Evolutionary conservation across 805 yeast species (phyloP).

Genomic region (Yarrowia alimentaria): DNA sequence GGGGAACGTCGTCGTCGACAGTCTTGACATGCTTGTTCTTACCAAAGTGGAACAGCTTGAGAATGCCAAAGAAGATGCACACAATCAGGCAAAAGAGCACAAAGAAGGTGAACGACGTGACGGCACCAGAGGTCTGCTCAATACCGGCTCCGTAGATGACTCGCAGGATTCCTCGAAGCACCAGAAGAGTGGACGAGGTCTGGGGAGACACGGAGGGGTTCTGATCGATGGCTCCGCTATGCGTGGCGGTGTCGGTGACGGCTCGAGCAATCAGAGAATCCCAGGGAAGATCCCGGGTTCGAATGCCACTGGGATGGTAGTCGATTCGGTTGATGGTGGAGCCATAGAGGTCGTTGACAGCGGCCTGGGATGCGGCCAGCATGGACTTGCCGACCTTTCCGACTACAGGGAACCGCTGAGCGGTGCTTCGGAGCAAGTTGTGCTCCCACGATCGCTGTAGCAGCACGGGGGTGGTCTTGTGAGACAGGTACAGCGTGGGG

Average conservation of each 20-base stretch:
- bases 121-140: slow-evolving; percentile 79
- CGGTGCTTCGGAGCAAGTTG: too few relatives aligned
- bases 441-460: too few relatives aligned
- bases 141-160: slow-evolving; percentile 72
- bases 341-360: slow-evolving; percentile 3
- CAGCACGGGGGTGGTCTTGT: slow-evolving; percentile 63
- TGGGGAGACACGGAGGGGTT: too few relatives aligned
- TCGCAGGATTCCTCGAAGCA: slow-evolving; percentile 83
- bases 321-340: slow-evolving; percentile 1
- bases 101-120: slow-evolving; percentile 81
- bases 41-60: slow-evolving; percentile 18
- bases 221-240: too few relatives aligned
- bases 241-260: too few relatives aligned
- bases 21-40: slow-evolving; percentile 12
- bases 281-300: slow-evolving; percentile 22
- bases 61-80: slow-evolving; percentile 12
- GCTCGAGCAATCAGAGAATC: too few relatives aligned
- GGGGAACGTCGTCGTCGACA: slow-evolving; percentile 14
- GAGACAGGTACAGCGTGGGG: slow-evolving; percentile 62
- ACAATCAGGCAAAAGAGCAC: slow-evolving; percentile 22
- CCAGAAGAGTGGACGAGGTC: slow-evolving; percentile 46
- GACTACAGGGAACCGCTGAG: slow-evolving; percentile 14
- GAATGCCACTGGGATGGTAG: slow-evolving; percentile 10
- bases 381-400: slow-evolving; percentile 20
- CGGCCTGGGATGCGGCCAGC: slow-evolving; percentile 6